Evolutionary conservation across 176 grass and related monocot genomes (phyloP).

Genomic region (Juncus inflexus): DNA sequence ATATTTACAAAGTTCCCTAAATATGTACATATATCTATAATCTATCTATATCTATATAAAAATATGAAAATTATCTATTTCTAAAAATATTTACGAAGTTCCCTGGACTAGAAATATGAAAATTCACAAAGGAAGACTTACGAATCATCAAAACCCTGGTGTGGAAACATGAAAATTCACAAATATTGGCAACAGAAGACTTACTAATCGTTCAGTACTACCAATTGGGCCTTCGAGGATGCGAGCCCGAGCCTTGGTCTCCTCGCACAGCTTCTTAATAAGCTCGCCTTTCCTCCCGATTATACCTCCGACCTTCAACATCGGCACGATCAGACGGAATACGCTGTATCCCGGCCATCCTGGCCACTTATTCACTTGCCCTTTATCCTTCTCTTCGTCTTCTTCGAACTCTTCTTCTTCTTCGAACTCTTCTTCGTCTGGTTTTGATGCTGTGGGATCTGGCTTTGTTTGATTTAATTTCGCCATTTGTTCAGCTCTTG

Average conservation of each 20-base stretch:
- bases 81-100: background rate
- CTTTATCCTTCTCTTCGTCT: background rate
- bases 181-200: constrained; percentile 3
- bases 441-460: constrained; percentile 34
- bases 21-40: too few species aligned
- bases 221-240: constrained; percentile 76
- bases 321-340: constrained; percentile 73
- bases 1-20: too few species aligned
- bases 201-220: constrained; percentile 77
- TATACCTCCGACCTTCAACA: constrained; percentile 87
- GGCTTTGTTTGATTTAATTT: constrained; percentile 36
- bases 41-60: too few species aligned
- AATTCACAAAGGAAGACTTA: background rate
- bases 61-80: too few species aligned
- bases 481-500: constrained; percentile 14
- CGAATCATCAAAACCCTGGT: too few species aligned
- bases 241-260: constrained; percentile 80
- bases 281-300: constrained; percentile 91
- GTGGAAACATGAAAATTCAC: background rate
- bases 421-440: constrained; percentile 22
- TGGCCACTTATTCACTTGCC: constrained; percentile 63
- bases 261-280: constrained; percentile 87
- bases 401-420: constrained; percentile 13
- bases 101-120: background rate
- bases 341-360: constrained; percentile 91